Evolutionary conservation across 306 rosid genomes (phyloP), one percentile per base, ranked within the genome.

Genomic region (Cicer yamashitae): DNA sequence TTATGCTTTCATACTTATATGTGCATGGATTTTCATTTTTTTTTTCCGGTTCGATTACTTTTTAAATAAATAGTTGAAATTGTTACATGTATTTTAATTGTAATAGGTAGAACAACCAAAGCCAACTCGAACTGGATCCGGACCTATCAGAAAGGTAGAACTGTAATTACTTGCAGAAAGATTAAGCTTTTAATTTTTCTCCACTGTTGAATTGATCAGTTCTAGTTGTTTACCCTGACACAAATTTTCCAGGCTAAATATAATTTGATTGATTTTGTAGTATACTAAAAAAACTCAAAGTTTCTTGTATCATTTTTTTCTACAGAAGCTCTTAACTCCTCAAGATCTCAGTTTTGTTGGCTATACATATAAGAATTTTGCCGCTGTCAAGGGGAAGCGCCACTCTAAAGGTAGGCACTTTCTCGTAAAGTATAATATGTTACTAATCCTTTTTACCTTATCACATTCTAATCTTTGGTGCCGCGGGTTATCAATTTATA

Each of bases 271-370:
- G 1, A 65, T 53, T 15, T 57, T 72, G 73, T 20, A 34, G 52
- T 67, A 25, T 12, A 59, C 22, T 61, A 53, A 30, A 58, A 58
- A n/a, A 9, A 66, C 40, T 78, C 37, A 48, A 25, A 46, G 40
- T 79, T 79, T 67, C 57, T 48, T 61, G 6, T 67, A 67, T 47
- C 57, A 34, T 57, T 59, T 50, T 76, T 71, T 45, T 77, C 65
- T 34, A 56, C 84, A 94, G 98, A 89, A 59, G 81, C 74, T 88
- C 80, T 48, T 94, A 87, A 89, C 92, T 83, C 79, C 96, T 54
- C 88, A 90, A 82, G 97, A 94, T 90, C 94, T 94, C 67, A 94
- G 82, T 85, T 94, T 94, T 82, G 98, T 94, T 85, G 98, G 98
- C 63, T 94, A 94, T 83, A 91, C 98, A 39, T 94, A 91, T 82